Evolutionary conservation across 2,329 filamentous ascomycete species (phyloP).

Genomic region (Pyrenophora teres): DNA sequence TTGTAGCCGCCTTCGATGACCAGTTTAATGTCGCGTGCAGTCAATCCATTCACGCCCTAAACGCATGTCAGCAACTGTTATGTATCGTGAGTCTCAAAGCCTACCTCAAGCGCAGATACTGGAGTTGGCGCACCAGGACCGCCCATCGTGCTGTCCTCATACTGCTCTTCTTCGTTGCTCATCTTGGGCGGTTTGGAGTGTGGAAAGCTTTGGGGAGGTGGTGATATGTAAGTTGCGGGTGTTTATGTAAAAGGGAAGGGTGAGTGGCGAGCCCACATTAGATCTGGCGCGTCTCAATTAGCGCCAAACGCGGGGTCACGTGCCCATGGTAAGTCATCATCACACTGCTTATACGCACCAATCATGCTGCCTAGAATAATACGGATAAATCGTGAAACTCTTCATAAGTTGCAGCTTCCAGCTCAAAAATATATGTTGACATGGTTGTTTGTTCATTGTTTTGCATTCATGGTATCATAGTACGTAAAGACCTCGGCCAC

Average conservation of each 20-base stretch:
- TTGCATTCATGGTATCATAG: conserved; percentile 20
- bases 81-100: conserved; percentile 22
- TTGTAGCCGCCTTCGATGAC: conserved; percentile 91
- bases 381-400: neutral
- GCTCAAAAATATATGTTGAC: neutral
- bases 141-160: conserved; percentile 68
- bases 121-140: conserved; percentile 95
- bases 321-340: conserved; percentile 14
- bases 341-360: neutral
- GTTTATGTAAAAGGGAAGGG: conserved; percentile 7
- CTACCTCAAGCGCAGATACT: conserved; percentile 81
- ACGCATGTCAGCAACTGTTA: conserved; percentile 3
- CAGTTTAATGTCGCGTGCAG: conserved; percentile 93
- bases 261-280: conserved; percentile 20
- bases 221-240: neutral
- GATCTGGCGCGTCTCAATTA: conserved; percentile 15
- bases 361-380: neutral
- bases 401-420: neutral
- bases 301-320: conserved; percentile 34
- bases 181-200: conserved; percentile 36
- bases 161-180: conserved; percentile 63
- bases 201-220: neutral
- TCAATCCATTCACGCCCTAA: conserved; percentile 84
- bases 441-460: neutral
- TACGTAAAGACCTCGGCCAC: neutral